Evolutionary conservation across 345 rosid species (phyloP), one percentile per base, ranked within the genome.

Genomic region (Moricandia arvensis): DNA sequence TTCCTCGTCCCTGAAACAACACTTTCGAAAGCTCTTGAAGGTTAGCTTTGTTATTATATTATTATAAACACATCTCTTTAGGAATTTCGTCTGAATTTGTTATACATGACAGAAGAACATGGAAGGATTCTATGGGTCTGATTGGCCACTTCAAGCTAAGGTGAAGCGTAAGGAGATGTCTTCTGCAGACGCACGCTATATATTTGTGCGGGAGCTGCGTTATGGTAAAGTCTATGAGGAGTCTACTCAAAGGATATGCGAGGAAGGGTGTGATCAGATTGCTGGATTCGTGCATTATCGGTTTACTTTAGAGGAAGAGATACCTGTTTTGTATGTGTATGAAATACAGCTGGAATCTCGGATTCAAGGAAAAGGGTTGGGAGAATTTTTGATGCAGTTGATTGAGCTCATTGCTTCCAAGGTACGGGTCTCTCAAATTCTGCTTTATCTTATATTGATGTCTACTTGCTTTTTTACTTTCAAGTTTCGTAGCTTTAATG

Each of bases 271-370:
- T 24, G 75, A 29, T 49, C 77, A 79, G 16, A 75, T 85, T 38
- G 91, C 85, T 72, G 99, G 97, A 16, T 95, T 95, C 77, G 84
- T 88, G 12, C 92, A 90, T 69, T 95, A 81, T 57, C 90, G 96
- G 16, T 92, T 95, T 79, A 83, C 89, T 27, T 49, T 92, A 41
- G 97, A 92, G 83, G 97, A 92, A 82, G 93, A 89, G 38, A 72
- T 90, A 31, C 92, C 93, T 3, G 96, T 92, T 33, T 86, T 95
- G 63, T 95, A 95, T 47, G 87, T 92, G 31, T 95, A 95, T 66
- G 99, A 95, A 74, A 68, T 92, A 55, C 99, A 90, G 80, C 89
- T 95, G 10, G 89, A 92, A 67, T 72, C 90, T 64, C 72, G 53
- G 24, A 79, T 87, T 63, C 99, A 86, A 77, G 90, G 96, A 29